Evolutionary conservation across 805 yeast species (phyloP), one percentile per base, ranked within the genome.

Genomic region (Vanderwaltozyma polyspora): DNA sequence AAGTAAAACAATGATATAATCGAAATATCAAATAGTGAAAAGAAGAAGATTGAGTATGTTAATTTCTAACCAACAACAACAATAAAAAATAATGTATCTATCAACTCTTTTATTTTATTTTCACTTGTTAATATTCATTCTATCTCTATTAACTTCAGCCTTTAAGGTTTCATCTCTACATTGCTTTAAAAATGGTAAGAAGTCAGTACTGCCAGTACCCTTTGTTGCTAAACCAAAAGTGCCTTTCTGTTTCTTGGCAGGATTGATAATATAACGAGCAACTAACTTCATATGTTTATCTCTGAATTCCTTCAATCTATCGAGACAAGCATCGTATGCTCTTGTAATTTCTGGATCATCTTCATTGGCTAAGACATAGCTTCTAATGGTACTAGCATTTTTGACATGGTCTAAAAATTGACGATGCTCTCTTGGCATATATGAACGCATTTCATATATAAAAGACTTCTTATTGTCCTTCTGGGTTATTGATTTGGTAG

Each of bases 171-270:
- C 96, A 60, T 87, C 96, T 57, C 96, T 72, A 46, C 95, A 89
- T 59, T 89, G 96, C 58, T 86, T 87, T 54, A 87, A 68, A 62
- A 87, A 89, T 19, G 95, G 95, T 38, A 87, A 70, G 48, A 87
- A 66, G 1, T 93, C 77, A 0, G 96, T 87, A 29, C 97, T 96
- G 15, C 97, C 97, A 1, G 97, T 87, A 12, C 97, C 96, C 23
- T 17, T 33, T 3, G 25, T 28, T 15, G 25, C 35, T 22, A 33
- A 28, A 1, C 46, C 29, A 18, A 12, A 13, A 16, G 8, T 2
- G 17, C 68, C 38, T 67, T 66, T 29, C 63, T 66, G 41, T 24
- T 12, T 26, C 28, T 21, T 76, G 11, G 94, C 85, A 53, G 83
- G 95, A 29, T 84, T 60, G 19, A 87, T 70, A 42, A 87, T 75